These are phyloP conservation scores for Tricholoma saponaceum DNA, from an alignment of 768 basidiomycete genomes.

Conservation along the genomic window DNA sequence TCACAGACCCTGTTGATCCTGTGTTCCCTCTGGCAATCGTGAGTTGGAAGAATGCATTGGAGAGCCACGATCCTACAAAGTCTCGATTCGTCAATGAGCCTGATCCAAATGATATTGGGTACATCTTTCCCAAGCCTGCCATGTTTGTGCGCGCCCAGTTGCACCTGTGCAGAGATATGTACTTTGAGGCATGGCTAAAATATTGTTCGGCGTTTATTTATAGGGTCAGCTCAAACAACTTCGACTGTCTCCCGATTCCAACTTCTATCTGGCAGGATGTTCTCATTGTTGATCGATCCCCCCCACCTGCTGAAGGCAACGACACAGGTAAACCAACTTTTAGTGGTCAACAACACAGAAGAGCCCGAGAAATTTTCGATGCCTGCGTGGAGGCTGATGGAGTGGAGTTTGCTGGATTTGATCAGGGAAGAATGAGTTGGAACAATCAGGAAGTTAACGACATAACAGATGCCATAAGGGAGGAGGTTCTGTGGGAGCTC, in stretches of 20 bases:
- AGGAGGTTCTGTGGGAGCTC: conserved; percentile 16
- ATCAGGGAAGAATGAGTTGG: neutral
- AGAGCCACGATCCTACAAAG: neutral
- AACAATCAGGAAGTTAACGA: neutral
- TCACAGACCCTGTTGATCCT: neutral
- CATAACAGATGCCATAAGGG: neutral
- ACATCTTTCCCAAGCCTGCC: conserved; percentile 6
- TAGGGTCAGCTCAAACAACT: neutral
- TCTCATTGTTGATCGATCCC: neutral
- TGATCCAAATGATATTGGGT: neutral
- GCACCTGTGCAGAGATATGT: neutral
- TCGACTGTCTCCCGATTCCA: conserved; percentile 2
- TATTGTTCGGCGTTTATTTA: conserved; percentile 1
- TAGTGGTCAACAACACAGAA: neutral
- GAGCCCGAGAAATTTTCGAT: conserved; percentile 1
- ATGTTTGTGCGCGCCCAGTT: neutral
- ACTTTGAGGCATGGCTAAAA: conserved; percentile 3
- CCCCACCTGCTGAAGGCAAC: neutral
- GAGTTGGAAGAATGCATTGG: neutral
- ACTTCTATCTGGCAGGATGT: conserved; percentile 4
- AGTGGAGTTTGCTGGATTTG: neutral
- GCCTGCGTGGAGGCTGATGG: neutral
- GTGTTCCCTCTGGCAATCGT: conserved; percentile 1
- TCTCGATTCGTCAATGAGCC: neutral
- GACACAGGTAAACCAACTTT: neutral